phyloP scores from a whole-genome alignment of 1,139 yeast genomes.

The Suhomyces atakaporum region DNA sequence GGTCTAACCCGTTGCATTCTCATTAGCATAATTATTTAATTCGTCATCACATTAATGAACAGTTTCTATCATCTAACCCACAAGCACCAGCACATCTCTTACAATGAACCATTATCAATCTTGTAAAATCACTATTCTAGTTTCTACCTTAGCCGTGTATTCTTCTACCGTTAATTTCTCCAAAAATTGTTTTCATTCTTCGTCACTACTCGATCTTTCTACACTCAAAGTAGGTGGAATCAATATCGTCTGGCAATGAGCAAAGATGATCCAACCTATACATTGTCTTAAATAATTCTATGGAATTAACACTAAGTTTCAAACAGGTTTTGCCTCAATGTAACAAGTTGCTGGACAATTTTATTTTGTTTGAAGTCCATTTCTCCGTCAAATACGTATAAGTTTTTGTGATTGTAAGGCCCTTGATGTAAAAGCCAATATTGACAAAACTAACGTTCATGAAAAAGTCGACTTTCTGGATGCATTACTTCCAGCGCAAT shows the following conservation, averaged over 20 bases:
- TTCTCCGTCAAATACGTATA: slow-evolving; percentile 49
- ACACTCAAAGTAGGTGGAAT: slow-evolving; percentile 52
- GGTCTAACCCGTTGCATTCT: slow-evolving; percentile 58
- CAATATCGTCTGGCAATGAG: slow-evolving; percentile 48
- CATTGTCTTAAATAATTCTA: slow-evolving; percentile 49
- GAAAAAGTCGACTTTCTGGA: slow-evolving; percentile 72
- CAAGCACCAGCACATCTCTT: too few species aligned
- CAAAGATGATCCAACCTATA: slow-evolving; percentile 48
- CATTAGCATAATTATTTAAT: slow-evolving; percentile 5
- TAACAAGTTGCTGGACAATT: slow-evolving; percentile 35
- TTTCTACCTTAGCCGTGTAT: not conserved
- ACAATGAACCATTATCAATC: too few species aligned
- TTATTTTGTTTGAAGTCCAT: slow-evolving; percentile 40
- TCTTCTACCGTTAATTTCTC: not conserved
- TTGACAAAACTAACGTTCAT: slow-evolving; percentile 55
- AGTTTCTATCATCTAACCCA: too few species aligned
- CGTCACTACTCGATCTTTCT: slow-evolving; percentile 33
- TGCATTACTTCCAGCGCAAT: slow-evolving; percentile 83
- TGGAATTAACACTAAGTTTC: slow-evolving; percentile 39
- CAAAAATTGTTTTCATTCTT: not conserved
- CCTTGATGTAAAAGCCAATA: slow-evolving; percentile 68
- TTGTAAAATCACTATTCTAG: not conserved
- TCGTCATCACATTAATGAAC: too few species aligned
- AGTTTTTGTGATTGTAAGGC: slow-evolving; percentile 43
- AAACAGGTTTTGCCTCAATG: slow-evolving; percentile 50